Base-by-base conservation (phyloP, 1,284 basidiomycete genomes). In the Austroboletus novae-zelandiae region DNA sequence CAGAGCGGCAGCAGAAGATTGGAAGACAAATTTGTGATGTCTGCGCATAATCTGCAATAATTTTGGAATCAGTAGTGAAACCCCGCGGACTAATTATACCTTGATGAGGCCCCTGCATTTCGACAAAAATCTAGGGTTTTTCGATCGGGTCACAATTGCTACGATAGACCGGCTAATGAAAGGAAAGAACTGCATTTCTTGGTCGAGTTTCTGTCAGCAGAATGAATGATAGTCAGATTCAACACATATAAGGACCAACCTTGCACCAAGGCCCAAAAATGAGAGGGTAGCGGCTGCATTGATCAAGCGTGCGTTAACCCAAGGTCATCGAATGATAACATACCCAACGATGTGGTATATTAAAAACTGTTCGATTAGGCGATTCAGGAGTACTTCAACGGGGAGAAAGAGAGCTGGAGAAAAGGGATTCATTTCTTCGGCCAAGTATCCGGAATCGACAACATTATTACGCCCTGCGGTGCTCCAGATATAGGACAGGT, bases 211-310 rank as follows among this genome's bases (percentile, higher is more conserved):
- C 86, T 89, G 62, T 37, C 17, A n/a, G 17, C 25, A 50, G 34
- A 15, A 25, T 40, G 30, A 52, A 40, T 14, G n/a, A 46, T 7
- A 6, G 14, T 23, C 10, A 48, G 34, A 34, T 35, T 32, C 30
- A 30, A 45, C 51, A 60, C 52, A 54, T 52, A 40, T 40, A 53
- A 36, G 34, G 25, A 60, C 61, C 48, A 66, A 85, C 86, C 71
- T 78, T 74, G 59, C 75, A 74, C 79, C 80, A 82, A 29, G 72
- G 64, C 4, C 88, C 88, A 64, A 90, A 90, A 50, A 89, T 78
- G 23, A 88, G 71, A 15, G 87, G 87, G 68, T 89, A 89, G 4
- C 81, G 79, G 58, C 87, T 89, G 56, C 36, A 40, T n/a, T 41
- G 37, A 50, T 53, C 48, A 51, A 54, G 48, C 51, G 32, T 30